Evolutionary conservation across 441 rosid species (phyloP).

Genomic region (Cnidoscolus chayamansa): DNA sequence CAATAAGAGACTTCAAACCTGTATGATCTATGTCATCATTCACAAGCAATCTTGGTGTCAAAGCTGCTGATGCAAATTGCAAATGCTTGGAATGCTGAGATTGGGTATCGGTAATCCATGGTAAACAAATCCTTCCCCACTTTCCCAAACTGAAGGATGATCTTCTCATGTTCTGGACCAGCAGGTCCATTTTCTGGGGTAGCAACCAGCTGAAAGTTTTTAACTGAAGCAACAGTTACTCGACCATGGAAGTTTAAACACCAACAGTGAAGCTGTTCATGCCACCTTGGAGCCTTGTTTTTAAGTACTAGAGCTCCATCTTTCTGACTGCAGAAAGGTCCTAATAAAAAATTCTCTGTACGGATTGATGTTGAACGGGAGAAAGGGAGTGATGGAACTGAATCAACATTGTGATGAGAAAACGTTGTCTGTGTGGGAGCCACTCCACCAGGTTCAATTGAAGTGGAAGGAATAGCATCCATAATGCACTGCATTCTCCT

Average conservation of each 20-base stretch:
- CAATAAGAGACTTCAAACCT: conserved; percentile 1
- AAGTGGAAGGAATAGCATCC: conserved; percentile 81
- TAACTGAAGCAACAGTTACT: conserved; percentile 96
- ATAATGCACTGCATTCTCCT: conserved; percentile 90
- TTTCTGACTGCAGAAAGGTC: conserved; percentile 41
- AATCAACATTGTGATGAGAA: conserved; percentile 49
- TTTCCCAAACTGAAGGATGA: conserved; percentile 95
- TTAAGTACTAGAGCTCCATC: conserved; percentile 63
- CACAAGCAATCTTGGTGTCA: conserved; percentile 96
- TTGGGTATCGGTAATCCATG: conserved; percentile 94
- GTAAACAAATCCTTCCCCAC: conserved; percentile 96
- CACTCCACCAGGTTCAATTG: conserved; percentile 76
- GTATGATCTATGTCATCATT: conserved; percentile 37
- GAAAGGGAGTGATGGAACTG: conserved; percentile 59
- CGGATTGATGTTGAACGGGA: conserved; percentile 74
- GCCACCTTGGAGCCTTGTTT: conserved; percentile 96
- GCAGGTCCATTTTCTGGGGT: conserved; percentile 57
- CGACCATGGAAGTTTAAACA: conserved; percentile 96
- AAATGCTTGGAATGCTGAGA: conserved; percentile 96
- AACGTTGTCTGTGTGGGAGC: conserved; percentile 89
- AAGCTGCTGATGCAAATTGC: conserved; percentile 97
- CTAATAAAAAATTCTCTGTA: conserved; percentile 49
- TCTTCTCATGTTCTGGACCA: conserved; percentile 74
- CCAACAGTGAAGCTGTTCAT: conserved; percentile 98
- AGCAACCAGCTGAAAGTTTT: conserved; percentile 96